phyloP scores from a whole-genome alignment of 441 rosid species.

The Aleurites moluccanus region DNA sequence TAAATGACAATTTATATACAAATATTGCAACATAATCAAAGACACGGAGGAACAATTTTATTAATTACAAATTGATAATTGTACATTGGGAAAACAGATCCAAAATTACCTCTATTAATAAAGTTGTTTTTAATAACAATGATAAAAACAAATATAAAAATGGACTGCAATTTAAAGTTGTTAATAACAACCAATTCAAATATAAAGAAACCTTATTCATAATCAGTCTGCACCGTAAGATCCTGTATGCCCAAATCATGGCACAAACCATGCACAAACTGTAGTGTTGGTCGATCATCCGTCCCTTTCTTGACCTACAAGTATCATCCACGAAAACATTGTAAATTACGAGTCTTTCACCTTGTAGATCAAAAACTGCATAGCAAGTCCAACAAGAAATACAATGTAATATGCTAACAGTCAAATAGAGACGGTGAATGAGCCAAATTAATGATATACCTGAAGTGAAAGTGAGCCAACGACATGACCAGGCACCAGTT shows the following conservation, averaged over 20 bases:
- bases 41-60: too few relatives aligned
- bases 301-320: conserved; percentile 58
- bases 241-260: conserved; percentile 81
- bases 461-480: conserved; percentile 76
- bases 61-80: background rate
- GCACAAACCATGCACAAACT: conserved; percentile 62
- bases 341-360: background rate
- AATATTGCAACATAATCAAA: too few relatives aligned
- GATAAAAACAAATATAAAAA: background rate
- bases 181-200: conserved; percentile 7
- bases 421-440: background rate
- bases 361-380: background rate
- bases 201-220: conserved; percentile 17
- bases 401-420: background rate
- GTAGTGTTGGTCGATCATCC: conserved; percentile 56
- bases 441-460: conserved; percentile 37
- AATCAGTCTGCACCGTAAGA: conserved; percentile 68
- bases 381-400: background rate
- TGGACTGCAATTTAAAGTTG: conserved; percentile 11
- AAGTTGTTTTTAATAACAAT: background rate
- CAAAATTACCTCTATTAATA: conserved; percentile 1
- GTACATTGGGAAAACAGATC: background rate
- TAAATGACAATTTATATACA: too few relatives aligned
- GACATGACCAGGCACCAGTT: conserved; percentile 84
- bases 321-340: conserved; percentile 21